These are phyloP conservation scores for Trichoderma asperellum DNA, from an alignment of 2,329 filamentous ascomycete species.

Conservation along the genomic window DNA sequence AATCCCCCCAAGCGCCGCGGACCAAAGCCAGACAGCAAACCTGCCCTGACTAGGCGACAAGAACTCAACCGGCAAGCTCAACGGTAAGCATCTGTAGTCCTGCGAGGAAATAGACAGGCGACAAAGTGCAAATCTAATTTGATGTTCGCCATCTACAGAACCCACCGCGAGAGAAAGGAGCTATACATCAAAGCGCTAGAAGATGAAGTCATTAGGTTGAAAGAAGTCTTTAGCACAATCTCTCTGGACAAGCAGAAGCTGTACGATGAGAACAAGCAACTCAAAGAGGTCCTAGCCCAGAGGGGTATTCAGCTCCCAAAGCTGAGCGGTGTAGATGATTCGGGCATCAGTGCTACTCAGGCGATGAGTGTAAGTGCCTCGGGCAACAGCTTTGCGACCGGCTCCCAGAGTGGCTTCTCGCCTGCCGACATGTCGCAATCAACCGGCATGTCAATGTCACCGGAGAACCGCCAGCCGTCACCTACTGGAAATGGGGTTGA, in stretches of 20 bases:
- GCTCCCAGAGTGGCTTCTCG: slow-evolving; percentile 51
- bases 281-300: slow-evolving; percentile 62
- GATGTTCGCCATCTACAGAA: slow-evolving; percentile 56
- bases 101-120: not conserved
- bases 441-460: slow-evolving; percentile 46
- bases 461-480: slow-evolving; percentile 38
- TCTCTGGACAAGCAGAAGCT: slow-evolving; percentile 76
- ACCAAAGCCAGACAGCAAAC: slow-evolving; percentile 95
- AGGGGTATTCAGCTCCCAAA: slow-evolving; percentile 51
- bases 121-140: not conserved
- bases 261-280: slow-evolving; percentile 76
- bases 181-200: slow-evolving; percentile 94
- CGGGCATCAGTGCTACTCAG: slow-evolving; percentile 49
- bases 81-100: slow-evolving; percentile 61
- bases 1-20: slow-evolving; percentile 86
- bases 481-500: slow-evolving; percentile 56
- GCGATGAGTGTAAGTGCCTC: slow-evolving; percentile 62
- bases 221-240: slow-evolving; percentile 77
- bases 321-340: slow-evolving; percentile 45
- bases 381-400: slow-evolving; percentile 60
- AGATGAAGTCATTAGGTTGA: slow-evolving; percentile 84
- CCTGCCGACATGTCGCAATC: slow-evolving; percentile 53
- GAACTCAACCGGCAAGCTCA: slow-evolving; percentile 96
- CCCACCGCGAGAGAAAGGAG: slow-evolving; percentile 95
- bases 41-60: slow-evolving; percentile 86